Conservation (phyloP, 2,329 filamentous ascomycete genomes). For the Penicillium capsulatum region DNA sequence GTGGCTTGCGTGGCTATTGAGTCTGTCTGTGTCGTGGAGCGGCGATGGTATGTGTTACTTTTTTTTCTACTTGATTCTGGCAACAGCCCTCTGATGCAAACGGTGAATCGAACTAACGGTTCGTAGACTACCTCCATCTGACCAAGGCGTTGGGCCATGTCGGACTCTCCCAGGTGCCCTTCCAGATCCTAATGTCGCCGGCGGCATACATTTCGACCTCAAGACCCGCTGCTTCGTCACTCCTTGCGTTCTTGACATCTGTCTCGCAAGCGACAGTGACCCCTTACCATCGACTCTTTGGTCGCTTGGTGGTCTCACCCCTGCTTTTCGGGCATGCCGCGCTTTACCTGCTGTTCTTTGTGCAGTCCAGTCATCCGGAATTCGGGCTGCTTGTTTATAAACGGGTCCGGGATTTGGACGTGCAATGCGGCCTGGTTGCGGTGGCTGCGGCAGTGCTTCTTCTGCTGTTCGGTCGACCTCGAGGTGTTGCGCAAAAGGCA, state of each 20-base stretch:
- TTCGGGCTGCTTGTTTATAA: conserved; percentile 46
- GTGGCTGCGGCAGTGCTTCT: conserved; percentile 46
- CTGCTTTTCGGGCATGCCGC: conserved; percentile 51
- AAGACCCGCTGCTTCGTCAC: conserved; percentile 45
- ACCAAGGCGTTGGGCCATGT: conserved; percentile 60
- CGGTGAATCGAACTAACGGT: neutral
- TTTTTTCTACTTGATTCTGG: neutral
- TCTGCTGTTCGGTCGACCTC: conserved; percentile 47
- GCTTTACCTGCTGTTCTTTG: conserved; percentile 57
- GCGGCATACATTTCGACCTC: conserved; percentile 40
- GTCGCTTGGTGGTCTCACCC: conserved; percentile 49
- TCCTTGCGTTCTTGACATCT: conserved; percentile 51
- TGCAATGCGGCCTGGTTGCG: conserved; percentile 53
- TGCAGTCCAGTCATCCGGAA: conserved; percentile 41
- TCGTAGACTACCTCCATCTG: conserved; percentile 59
- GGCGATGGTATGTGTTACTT: conserved; percentile 47
- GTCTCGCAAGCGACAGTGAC: conserved; percentile 55
- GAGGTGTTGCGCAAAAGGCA: conserved; percentile 25
- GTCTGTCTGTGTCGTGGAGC: conserved; percentile 49
- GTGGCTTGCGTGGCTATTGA: conserved; percentile 53
- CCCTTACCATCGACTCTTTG: conserved; percentile 54
- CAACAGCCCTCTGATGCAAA: too few relatives aligned
- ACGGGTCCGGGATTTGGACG: conserved; percentile 54
- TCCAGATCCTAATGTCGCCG: conserved; percentile 55
- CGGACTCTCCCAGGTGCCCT: conserved; percentile 56